Conservation (phyloP, 176 grass and related monocot genomes). For the Secale cereale region DNA sequence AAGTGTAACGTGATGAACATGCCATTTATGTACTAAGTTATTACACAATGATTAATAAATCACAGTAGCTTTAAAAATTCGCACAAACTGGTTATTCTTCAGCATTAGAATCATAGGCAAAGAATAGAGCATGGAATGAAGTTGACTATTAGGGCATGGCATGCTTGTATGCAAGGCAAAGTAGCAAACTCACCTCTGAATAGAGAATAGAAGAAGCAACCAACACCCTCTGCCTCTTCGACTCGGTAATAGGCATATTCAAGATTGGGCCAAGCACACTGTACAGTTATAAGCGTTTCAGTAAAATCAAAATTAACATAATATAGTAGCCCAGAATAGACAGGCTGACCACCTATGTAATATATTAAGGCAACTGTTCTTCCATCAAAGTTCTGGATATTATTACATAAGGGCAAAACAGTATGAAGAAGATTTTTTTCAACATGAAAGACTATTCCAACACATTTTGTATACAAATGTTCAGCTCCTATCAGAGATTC, state of each 20-base stretch:
- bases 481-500: slow-evolving; percentile 4
- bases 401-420: slow-evolving; percentile 17
- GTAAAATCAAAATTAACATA: slow-evolving; percentile 36
- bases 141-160: neutral
- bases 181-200: slow-evolving; percentile 73
- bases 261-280: slow-evolving; percentile 98
- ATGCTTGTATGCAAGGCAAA: slow-evolving; percentile 21
- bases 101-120: neutral
- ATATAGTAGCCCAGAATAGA: neutral
- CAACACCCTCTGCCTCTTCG: slow-evolving; percentile 93
- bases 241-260: slow-evolving; percentile 93
- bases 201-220: slow-evolving; percentile 95
- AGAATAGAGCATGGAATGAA: neutral
- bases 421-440: neutral
- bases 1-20: neutral
- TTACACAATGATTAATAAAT: slow-evolving; percentile 8
- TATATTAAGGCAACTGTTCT: slow-evolving; percentile 6
- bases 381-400: slow-evolving; percentile 11
- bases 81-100: neutral
- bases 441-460: neutral
- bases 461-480: slow-evolving; percentile 21
- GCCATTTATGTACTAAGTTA: slow-evolving; percentile 15
- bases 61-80: slow-evolving; percentile 12
- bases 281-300: slow-evolving; percentile 47
- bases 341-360: slow-evolving; percentile 10